These are phyloP conservation scores for Amanita inopinata DNA, from an alignment of 768 basidiomycete species.

Conservation along the genomic window DNA sequence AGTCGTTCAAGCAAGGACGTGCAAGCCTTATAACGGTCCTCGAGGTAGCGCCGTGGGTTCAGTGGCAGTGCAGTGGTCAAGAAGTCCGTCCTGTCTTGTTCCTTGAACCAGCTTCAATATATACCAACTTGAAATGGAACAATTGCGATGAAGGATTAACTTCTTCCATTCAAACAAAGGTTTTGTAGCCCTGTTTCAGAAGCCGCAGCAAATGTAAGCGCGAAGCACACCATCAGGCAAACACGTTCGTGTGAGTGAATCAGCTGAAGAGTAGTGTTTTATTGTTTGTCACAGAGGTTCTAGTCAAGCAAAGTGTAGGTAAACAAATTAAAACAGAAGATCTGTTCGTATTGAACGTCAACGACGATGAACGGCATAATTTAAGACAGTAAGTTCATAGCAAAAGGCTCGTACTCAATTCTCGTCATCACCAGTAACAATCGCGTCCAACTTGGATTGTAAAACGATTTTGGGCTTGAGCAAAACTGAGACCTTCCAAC, in stretches of 20 bases:
- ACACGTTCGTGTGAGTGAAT: neutral
- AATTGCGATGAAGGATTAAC: too few species aligned
- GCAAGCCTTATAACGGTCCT: too few species aligned
- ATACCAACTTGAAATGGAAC: too few species aligned
- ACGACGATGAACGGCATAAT: neutral
- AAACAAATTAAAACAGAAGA: neutral
- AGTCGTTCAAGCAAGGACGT: too few species aligned
- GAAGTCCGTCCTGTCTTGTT: too few species aligned
- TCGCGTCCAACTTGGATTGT: conserved; percentile 27
- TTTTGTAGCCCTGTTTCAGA: too few species aligned
- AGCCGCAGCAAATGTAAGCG: too few species aligned
- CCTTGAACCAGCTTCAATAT: too few species aligned
- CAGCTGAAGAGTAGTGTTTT: neutral
- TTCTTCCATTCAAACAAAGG: neutral
- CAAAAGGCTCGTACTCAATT: neutral
- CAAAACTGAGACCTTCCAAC: conserved; percentile 35
- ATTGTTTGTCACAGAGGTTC: neutral
- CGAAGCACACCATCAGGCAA: conserved; percentile 1
- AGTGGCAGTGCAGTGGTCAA: too few species aligned
- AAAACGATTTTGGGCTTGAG: conserved; percentile 49
- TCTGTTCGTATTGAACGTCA: neutral
- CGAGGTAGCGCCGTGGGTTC: too few species aligned
- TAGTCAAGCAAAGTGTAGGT: too few species aligned
- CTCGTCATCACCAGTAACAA: conserved; percentile 17
- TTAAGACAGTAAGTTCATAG: too few species aligned